A percentile compares a stretch with the other conserved stretches of the same genome.
phyloP scores from a whole-genome alignment of 192 early-diverging fungal species.

The Podila clonocystis region DNA sequence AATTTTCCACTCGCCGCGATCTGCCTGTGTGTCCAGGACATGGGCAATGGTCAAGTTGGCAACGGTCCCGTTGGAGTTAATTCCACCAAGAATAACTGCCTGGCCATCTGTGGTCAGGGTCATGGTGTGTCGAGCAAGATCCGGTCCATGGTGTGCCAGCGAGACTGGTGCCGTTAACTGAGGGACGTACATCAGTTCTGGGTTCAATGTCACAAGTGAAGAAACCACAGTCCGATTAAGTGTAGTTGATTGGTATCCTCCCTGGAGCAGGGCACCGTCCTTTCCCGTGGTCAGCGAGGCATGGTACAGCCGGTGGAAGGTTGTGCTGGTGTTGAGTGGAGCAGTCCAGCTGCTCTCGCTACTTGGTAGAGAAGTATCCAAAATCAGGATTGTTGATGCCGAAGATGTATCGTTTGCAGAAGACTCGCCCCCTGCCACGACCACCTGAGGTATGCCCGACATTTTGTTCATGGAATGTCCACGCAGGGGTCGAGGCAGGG shows the following conservation, averaged over 20 bases:
- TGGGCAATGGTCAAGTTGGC: constrained; percentile 31
- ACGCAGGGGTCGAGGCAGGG: constrained; percentile 16
- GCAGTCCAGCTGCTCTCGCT: constrained; percentile 31
- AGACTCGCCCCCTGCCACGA: constrained; percentile 42
- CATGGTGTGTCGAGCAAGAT: constrained; percentile 45
- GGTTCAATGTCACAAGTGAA: constrained; percentile 21
- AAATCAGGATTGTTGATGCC: constrained; percentile 8
- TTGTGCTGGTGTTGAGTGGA: constrained; percentile 12
- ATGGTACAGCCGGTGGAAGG: constrained; percentile 38
- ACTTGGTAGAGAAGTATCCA: not conserved
- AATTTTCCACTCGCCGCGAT: constrained; percentile 13
- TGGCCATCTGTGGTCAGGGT: constrained; percentile 39
- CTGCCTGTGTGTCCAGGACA: constrained; percentile 31
- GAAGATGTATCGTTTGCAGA: not conserved
- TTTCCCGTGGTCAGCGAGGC: constrained; percentile 35
- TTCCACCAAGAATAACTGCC: constrained; percentile 29
- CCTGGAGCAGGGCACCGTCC: constrained; percentile 35
- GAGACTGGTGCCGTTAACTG: constrained; percentile 16
- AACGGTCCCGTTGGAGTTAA: constrained; percentile 19
- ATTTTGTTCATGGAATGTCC: constrained; percentile 32
- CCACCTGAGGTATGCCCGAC: constrained; percentile 16
- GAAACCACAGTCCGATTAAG: constrained; percentile 29
- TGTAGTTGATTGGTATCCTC: constrained; percentile 19
- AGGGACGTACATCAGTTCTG: constrained; percentile 17
- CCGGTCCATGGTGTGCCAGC: constrained; percentile 20